Conservation (phyloP, 192 early-diverging fungal species). For the Linnemannia hyalina region DNA sequence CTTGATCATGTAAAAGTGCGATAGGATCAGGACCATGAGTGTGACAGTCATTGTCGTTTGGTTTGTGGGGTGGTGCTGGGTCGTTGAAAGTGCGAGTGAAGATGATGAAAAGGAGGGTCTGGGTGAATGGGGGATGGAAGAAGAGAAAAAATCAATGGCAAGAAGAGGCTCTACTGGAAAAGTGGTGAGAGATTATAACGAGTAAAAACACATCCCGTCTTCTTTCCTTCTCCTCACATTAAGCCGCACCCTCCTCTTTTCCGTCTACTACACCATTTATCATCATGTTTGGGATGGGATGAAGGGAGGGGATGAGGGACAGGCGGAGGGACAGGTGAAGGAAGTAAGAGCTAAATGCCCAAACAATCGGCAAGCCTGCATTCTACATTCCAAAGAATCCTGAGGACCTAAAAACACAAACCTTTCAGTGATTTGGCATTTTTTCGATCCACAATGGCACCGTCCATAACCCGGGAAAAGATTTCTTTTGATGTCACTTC, state of each 20-base stretch:
- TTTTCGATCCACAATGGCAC: too few relatives aligned
- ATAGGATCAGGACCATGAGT: slow-evolving; percentile 28
- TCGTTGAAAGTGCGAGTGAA: background rate
- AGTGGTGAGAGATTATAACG: background rate
- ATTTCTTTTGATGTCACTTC: too few relatives aligned
- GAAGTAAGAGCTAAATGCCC: background rate
- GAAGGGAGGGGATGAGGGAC: background rate
- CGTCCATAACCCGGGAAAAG: too few relatives aligned
- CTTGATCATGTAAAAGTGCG: slow-evolving; percentile 39
- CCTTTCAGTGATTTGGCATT: too few relatives aligned
- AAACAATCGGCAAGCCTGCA: background rate
- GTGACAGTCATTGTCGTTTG: slow-evolving; percentile 8
- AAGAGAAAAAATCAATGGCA: background rate
- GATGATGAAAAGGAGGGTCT: background rate
- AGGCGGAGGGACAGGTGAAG: background rate
- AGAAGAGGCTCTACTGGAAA: background rate
- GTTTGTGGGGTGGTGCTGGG: background rate
- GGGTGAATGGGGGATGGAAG: background rate
- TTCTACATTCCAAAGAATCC: background rate
- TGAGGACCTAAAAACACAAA: background rate
- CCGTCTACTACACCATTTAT: background rate
- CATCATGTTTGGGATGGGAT: background rate
- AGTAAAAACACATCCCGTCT: background rate
- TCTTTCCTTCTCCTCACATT: background rate
- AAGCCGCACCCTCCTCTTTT: background rate